Percentiles rank a stretch among this genome's conserved stretches.
phyloP scores from a whole-genome alignment of 208 protist genomes.

The Crithidia expoeki region DNA sequence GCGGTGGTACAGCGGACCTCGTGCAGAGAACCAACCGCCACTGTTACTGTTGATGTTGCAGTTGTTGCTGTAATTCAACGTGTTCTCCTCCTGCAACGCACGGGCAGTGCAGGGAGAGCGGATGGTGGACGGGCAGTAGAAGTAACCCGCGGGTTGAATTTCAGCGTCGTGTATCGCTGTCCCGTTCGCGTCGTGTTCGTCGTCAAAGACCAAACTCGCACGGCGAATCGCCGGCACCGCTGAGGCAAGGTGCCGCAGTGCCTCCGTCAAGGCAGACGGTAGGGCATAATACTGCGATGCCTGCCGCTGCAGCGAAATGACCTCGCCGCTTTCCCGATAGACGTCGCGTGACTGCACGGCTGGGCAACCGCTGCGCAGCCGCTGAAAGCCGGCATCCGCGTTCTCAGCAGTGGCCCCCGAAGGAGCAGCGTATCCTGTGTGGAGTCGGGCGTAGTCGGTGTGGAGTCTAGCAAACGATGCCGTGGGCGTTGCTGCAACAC shows the following conservation, averaged over 20 bases:
- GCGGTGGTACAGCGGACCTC: conserved; percentile 10
- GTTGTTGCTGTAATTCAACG: not conserved
- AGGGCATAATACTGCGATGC: conserved; percentile 7
- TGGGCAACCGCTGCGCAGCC: conserved; percentile 19
- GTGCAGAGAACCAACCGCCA: conserved; percentile 3
- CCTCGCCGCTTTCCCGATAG: conserved; percentile 12
- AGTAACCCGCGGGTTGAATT: not conserved
- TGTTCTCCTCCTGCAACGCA: not conserved
- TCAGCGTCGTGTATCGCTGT: too few species aligned
- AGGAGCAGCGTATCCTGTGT: not conserved
- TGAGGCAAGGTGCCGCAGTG: conserved; percentile 12
- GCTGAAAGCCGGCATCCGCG: conserved; percentile 3
- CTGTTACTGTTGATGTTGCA: not conserved
- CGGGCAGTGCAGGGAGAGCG: conserved; percentile 24
- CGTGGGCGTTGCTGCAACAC: not conserved
- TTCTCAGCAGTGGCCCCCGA: not conserved
- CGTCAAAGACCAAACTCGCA: not conserved
- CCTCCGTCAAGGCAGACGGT: not conserved
- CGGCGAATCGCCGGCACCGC: conserved; percentile 1
- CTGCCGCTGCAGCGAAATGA: conserved; percentile 21
- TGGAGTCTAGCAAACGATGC: not conserved
- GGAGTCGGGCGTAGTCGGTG: conserved; percentile 16
- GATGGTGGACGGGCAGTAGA: conserved; percentile 17
- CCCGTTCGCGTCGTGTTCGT: not conserved
- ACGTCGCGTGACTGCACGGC: conserved; percentile 7